Percentiles rank a stretch among this genome's conserved stretches.
phyloP scores from a whole-genome alignment of 495 filamentous ascomycete species.

The Staphylotrichum tortipilum region DNA sequence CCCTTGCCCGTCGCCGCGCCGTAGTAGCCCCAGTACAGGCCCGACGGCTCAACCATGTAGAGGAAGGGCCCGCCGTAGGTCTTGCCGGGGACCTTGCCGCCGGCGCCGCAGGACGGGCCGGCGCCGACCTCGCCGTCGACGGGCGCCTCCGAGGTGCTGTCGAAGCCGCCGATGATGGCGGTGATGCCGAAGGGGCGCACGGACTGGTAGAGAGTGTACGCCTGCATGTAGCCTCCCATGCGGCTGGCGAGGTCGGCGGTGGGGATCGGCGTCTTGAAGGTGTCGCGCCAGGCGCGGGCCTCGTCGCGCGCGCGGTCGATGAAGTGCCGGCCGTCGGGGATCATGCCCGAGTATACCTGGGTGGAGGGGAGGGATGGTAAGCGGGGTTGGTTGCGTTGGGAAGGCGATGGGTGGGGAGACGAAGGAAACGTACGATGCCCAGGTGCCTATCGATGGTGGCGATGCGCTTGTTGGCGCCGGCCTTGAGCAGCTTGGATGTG shows the following conservation, averaged over 20 bases:
- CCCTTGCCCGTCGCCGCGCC: conserved; percentile 96
- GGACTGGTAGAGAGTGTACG: conserved; percentile 91
- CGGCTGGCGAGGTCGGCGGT: conserved; percentile 76
- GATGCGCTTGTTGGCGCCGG: conserved; percentile 91
- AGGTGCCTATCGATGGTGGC: conserved; percentile 88
- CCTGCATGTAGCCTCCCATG: conserved; percentile 92
- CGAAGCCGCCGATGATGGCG: conserved; percentile 88
- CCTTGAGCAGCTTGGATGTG: conserved; percentile 87
- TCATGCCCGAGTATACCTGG: conserved; percentile 84
- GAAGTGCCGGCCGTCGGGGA: conserved; percentile 93
- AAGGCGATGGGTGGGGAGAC: conserved; percentile 2
- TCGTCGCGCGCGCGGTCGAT: conserved; percentile 90
- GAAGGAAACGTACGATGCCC: conserved; percentile 86
- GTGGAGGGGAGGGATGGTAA: background rate
- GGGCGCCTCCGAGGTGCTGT: conserved; percentile 65
- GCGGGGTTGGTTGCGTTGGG: conserved; percentile 1
- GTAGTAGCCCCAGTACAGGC: conserved; percentile 97
- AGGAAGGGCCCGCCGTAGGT: conserved; percentile 81
- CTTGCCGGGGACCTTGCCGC: conserved; percentile 65
- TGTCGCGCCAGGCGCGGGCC: conserved; percentile 75
- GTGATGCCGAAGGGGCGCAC: conserved; percentile 96
- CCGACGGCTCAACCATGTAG: conserved; percentile 98
- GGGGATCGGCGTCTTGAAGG: conserved; percentile 87
- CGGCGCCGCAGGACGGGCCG: conserved; percentile 67
- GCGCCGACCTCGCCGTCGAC: conserved; percentile 83